phyloP scores from a whole-genome alignment of 495 filamentous ascomycete genomes.

The Podospora pseudocomata region DNA sequence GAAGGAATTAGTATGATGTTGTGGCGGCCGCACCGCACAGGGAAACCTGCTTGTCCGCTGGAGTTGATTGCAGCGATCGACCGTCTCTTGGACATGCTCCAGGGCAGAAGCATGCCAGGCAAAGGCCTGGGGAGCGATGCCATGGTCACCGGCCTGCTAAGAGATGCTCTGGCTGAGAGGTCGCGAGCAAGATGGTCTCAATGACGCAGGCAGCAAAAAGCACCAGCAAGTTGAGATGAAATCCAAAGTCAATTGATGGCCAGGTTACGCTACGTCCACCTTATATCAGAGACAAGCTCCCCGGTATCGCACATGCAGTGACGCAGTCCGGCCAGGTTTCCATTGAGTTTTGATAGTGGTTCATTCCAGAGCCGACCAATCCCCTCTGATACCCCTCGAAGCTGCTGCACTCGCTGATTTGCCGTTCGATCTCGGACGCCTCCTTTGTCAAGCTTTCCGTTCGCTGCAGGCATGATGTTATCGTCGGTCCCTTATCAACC shows the following conservation, averaged over 20 bases:
- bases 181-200: not conserved
- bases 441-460: slow-evolving; percentile 29
- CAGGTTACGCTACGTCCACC: not conserved
- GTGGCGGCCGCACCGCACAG: not conserved
- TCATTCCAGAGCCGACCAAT: slow-evolving; percentile 18
- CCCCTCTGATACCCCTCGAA: not conserved
- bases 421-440: slow-evolving; percentile 7
- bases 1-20: not conserved
- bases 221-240: not conserved
- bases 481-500: slow-evolving; percentile 29
- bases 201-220: not conserved
- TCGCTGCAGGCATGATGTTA: slow-evolving; percentile 33
- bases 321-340: not conserved
- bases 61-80: not conserved
- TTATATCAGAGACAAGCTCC: not conserved
- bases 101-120: slow-evolving; percentile 10
- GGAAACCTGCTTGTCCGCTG: not conserved
- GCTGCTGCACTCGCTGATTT: slow-evolving; percentile 14
- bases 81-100: slow-evolving; percentile 2
- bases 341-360: not conserved
- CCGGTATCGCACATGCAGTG: slow-evolving; percentile 20
- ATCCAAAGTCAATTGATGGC: not conserved
- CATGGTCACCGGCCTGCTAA: slow-evolving; percentile 4
- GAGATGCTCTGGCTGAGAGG: no score
- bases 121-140: slow-evolving; percentile 11